Evolutionary conservation across 768 basidiomycete genomes (phyloP).

Genomic region (Russula sp.): DNA sequence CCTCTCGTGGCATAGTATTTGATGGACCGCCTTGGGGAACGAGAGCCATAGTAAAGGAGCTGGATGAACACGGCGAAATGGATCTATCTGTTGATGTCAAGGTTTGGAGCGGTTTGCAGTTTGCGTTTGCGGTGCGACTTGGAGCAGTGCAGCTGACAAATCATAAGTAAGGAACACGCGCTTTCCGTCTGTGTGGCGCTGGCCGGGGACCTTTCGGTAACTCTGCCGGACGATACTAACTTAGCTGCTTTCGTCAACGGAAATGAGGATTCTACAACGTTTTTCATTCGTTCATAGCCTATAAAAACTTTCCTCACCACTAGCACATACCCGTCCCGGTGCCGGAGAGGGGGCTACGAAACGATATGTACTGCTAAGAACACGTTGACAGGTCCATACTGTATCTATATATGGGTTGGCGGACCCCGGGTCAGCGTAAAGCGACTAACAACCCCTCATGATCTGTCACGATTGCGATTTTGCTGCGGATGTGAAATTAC

Average conservation of each 20-base stretch:
- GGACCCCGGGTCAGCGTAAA: neutral
- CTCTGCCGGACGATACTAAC: neutral
- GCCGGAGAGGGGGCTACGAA: too few relatives aligned
- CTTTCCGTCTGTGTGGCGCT: neutral
- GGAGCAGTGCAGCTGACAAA: neutral
- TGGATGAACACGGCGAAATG: neutral
- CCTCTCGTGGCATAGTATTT: slow-evolving; percentile 11
- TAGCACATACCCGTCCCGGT: too few relatives aligned
- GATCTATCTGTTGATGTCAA: neutral
- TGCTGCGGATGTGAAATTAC: neutral
- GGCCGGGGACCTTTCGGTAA: neutral
- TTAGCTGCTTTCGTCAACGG: too few relatives aligned
- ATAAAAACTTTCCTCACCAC: too few relatives aligned
- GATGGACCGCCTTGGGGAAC: neutral
- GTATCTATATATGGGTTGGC: too few relatives aligned
- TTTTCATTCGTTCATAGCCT: neutral
- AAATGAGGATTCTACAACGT: too few relatives aligned
- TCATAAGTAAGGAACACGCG: neutral
- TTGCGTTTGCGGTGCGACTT: neutral
- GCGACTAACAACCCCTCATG: too few relatives aligned
- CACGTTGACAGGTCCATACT: neutral
- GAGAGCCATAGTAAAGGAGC: slow-evolving; percentile 1
- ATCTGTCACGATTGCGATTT: neutral
- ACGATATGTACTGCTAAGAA: neutral
- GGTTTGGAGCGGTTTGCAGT: neutral